These are phyloP conservation scores for Syzygium aqueum DNA, from an alignment of 345 rosid genomes.

Conservation along the genomic window DNA sequence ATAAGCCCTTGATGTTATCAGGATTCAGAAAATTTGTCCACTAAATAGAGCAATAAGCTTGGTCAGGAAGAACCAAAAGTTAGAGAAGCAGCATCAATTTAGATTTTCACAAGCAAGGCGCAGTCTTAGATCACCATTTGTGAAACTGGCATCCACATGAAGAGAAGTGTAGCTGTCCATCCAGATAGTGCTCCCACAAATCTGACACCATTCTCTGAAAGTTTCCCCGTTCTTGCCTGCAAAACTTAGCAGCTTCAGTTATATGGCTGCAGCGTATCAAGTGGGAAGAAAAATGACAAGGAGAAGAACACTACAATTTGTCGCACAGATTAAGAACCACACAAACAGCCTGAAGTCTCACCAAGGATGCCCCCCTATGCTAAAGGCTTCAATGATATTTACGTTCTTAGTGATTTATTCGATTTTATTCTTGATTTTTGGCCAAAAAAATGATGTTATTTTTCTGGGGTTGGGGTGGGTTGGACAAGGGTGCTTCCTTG, in stretches of 20 bases:
- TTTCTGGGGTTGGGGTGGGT: neutral
- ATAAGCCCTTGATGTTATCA: conserved; percentile 76
- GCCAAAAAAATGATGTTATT: neutral
- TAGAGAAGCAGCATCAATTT: neutral
- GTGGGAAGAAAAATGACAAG: neutral
- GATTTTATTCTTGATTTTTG: neutral
- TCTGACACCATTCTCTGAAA: conserved; percentile 54
- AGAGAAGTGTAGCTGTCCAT: conserved; percentile 94
- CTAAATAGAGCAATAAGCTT: conserved; percentile 26
- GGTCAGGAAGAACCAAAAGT: conserved; percentile 6
- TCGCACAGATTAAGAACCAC: neutral
- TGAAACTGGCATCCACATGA: conserved; percentile 97
- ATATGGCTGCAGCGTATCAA: neutral
- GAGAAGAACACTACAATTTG: neutral
- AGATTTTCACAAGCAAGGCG: neutral
- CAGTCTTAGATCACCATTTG: conserved; percentile 49
- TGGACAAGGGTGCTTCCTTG: neutral
- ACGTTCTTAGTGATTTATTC: neutral
- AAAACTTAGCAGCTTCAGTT: conserved; percentile 24
- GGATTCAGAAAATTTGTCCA: conserved; percentile 90
- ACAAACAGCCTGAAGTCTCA: neutral
- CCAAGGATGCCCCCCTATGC: neutral
- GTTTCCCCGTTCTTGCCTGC: conserved; percentile 76
- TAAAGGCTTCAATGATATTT: neutral
- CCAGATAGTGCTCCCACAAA: conserved; percentile 69